Evolutionary conservation across 2,329 filamentous ascomycete species (phyloP), one percentile per base, ranked within the genome.

Genomic region (Rutstroemia sp.): DNA sequence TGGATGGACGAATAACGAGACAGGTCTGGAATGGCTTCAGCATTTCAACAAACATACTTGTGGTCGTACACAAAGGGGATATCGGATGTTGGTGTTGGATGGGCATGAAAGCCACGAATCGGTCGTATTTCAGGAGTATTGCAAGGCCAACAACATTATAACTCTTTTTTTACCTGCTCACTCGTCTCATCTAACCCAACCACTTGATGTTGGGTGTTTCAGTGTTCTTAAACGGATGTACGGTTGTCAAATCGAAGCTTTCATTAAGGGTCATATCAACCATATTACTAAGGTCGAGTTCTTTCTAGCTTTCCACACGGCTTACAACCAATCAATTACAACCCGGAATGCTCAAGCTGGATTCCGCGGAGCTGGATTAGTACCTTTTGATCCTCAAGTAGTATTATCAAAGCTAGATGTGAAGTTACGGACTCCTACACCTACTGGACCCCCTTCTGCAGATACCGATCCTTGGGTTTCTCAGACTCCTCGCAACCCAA

Each of bases 141-240:
- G 61, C 58, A 65, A 57, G 51, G 55, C 67, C 17, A 58, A 72
- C 49, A 69, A 72, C 46, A 73, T 75, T 61, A 69, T 72, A 52
- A 66, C 65, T 49, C 62, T 58, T 47, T n/a, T 50, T 17, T 30
- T 60, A 51, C 58, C 54, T 55, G 41, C 58, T 27, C 46, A 61
- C 72, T 60, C 73, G 54, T 74, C 68, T 56, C 63, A 74, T 64
- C 51, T 72, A 16, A 67, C 72, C 19, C 65, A 76, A 62, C 71
- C 69, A 49, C 69, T 75, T 51, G 65, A 75, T 68, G 61, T 73
- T 44, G 65, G 63, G 25, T 70, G 64, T 61, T 75, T 75, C 63
- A 57, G 63, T 51, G 62, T 65, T 19, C 62, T 73, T 16, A 73
- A 73, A 61, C 48, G 51, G 14, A 58, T 57, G 54, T 72, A 73